phyloP scores from a whole-genome alignment of 805 yeast genomes.

The Ogataea corticis region DNA sequence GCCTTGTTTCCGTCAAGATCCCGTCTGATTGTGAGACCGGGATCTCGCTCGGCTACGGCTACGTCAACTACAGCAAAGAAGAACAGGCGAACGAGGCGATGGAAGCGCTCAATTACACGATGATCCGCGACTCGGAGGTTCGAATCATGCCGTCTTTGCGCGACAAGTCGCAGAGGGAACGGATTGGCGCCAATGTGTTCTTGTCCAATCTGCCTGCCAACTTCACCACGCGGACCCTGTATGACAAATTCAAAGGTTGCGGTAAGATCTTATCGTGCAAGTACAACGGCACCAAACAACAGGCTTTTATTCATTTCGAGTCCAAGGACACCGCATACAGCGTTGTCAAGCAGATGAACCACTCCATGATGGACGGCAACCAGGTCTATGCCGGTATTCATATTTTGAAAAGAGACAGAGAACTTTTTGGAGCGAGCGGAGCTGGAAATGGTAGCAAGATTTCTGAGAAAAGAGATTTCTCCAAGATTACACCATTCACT shows the following conservation, averaged over 20 bases:
- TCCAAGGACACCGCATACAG: slow-evolving; percentile 35
- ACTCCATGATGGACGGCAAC: slow-evolving; percentile 24
- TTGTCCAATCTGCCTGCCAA: slow-evolving; percentile 44
- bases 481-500: slow-evolving; percentile 14
- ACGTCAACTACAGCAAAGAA: slow-evolving; percentile 56
- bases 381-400: slow-evolving; percentile 31
- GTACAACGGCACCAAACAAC: slow-evolving; percentile 23
- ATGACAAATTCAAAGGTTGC: slow-evolving; percentile 28
- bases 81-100: slow-evolving; percentile 57
- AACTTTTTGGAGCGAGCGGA: slow-evolving; percentile 18
- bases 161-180: slow-evolving; percentile 40
- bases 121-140: slow-evolving; percentile 42
- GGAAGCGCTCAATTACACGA: slow-evolving; percentile 54
- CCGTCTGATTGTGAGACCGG: slow-evolving; percentile 56
- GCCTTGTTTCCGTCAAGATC: slow-evolving; percentile 59
- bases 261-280: slow-evolving; percentile 36
- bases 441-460: slow-evolving; percentile 2
- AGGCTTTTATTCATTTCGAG: slow-evolving; percentile 45
- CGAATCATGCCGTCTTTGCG: slow-evolving; percentile 58
- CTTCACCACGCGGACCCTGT: slow-evolving; percentile 33
- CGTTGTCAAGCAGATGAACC: slow-evolving; percentile 35
- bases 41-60: slow-evolving; percentile 70
- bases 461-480: slow-evolving; percentile 13
- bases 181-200: slow-evolving; percentile 51
- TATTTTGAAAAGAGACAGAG: slow-evolving; percentile 31